A percentile compares a stretch with the other conserved stretches of the same genome.
Evolutionary conservation across 139 green algal genomes (phyloP).

Genomic region (Desmodesmus armatus): DNA sequence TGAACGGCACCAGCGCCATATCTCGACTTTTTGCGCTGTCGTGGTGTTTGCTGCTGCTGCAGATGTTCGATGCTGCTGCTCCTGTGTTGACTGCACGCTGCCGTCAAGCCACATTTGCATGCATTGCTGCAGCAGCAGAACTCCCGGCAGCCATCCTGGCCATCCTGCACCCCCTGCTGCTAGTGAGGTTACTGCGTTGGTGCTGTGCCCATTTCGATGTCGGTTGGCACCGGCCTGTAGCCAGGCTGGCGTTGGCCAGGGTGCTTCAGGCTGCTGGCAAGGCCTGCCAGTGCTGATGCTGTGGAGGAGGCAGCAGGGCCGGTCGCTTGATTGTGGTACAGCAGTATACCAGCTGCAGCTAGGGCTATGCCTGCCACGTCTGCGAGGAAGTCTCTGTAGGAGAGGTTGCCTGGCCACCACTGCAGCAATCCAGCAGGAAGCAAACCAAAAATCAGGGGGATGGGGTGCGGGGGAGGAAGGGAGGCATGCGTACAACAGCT

Average conservation of each 20-base stretch:
- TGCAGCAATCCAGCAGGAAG: neutral
- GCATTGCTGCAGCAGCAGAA: no score
- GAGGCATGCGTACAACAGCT: no score
- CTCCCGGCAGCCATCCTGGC: no score
- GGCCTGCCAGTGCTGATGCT: slow-evolving; percentile 14
- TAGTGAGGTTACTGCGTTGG: no score
- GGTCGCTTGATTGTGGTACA: neutral
- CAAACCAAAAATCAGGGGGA: no score
- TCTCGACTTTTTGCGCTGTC: neutral
- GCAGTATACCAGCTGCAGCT: slow-evolving; percentile 6
- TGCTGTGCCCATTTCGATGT: slow-evolving; percentile 34
- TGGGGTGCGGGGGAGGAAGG: no score
- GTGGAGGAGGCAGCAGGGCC: neutral
- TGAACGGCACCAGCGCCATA: slow-evolving; percentile 35
- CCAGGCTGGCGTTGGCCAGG: neutral
- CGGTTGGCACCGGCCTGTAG: neutral
- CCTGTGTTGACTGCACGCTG: neutral
- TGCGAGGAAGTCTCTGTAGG: slow-evolving; percentile 29
- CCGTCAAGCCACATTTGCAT: neutral
- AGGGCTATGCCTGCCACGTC: slow-evolving; percentile 22
- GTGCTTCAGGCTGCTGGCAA: neutral
- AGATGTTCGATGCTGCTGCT: neutral
- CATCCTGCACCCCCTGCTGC: neutral
- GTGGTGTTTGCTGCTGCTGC: neutral
- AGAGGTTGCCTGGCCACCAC: slow-evolving; percentile 45